A percentile compares a stretch with the other conserved stretches of the same genome.
Conservation (phyloP, 2,329 filamentous ascomycete genomes). For the Colletotrichum aenigma region DNA sequence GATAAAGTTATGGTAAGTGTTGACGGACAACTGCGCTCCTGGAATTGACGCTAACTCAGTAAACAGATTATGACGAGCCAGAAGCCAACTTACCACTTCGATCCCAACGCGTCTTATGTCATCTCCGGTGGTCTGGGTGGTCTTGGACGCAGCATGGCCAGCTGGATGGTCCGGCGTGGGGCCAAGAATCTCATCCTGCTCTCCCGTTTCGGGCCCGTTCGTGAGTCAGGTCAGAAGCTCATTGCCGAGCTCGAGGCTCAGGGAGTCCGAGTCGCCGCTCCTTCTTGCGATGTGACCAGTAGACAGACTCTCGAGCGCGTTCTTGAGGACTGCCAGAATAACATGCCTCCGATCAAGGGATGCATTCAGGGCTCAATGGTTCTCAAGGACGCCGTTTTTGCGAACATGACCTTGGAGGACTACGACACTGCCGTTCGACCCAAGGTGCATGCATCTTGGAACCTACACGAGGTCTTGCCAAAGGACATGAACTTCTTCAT, state of each 20-base stretch:
- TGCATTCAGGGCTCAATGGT: constrained; percentile 43
- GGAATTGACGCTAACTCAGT: not conserved
- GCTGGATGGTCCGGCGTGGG: constrained; percentile 26
- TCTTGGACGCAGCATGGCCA: constrained; percentile 22
- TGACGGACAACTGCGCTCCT: not conserved
- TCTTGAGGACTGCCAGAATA: not conserved
- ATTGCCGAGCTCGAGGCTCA: constrained; percentile 22
- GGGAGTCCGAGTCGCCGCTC: not conserved
- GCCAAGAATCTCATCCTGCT: constrained; percentile 32
- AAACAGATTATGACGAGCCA: not conserved
- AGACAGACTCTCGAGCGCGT: not conserved
- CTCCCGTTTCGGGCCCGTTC: constrained; percentile 26
- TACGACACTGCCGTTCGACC: constrained; percentile 32
- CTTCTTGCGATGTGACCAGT: not conserved
- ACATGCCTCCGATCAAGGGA: not conserved
- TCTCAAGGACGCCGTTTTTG: constrained; percentile 32
- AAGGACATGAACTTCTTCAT: constrained; percentile 38
- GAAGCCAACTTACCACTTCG: not conserved
- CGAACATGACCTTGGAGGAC: constrained; percentile 36
- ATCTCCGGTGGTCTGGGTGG: constrained; percentile 26
- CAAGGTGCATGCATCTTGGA: constrained; percentile 34
- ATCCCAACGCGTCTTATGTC: not conserved
- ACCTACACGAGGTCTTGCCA: constrained; percentile 32
- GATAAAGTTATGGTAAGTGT: not conserved
- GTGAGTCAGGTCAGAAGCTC: constrained; percentile 1